Evolutionary conservation across 139 green algal species (phyloP).

Genomic region (Astrephomene gubernaculifera): DNA sequence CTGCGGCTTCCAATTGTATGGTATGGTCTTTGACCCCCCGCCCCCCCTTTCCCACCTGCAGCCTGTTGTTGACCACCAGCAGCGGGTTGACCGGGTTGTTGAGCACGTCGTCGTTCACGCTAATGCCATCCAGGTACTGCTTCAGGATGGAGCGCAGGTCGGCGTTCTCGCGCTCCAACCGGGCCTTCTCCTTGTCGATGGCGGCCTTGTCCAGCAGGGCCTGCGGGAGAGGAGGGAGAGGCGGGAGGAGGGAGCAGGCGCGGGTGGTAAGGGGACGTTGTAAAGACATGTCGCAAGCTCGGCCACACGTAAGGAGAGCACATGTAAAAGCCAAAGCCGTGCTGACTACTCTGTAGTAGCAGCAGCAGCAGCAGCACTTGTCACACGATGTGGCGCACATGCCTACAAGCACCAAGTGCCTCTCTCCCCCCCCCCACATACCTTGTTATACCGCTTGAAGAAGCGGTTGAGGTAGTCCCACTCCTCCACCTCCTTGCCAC

Average conservation of each 20-base stretch:
- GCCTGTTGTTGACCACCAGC: slow-evolving; percentile 85
- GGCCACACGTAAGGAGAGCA: too few relatives aligned
- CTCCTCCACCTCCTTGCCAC: slow-evolving; percentile 70
- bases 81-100: slow-evolving; percentile 89
- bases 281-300: too few relatives aligned
- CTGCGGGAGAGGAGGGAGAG: background rate
- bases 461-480: slow-evolving; percentile 88
- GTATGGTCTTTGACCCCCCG: too few relatives aligned
- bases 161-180: slow-evolving; percentile 83
- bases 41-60: slow-evolving; percentile 81
- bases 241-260: background rate
- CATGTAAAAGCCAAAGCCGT: too few relatives aligned
- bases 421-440: too few relatives aligned
- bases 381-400: too few relatives aligned
- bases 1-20: too few relatives aligned
- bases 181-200: slow-evolving; percentile 78
- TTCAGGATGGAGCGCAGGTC: slow-evolving; percentile 80
- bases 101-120: slow-evolving; percentile 84
- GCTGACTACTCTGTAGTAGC: too few relatives aligned
- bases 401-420: too few relatives aligned
- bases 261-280: background rate
- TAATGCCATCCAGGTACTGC: slow-evolving; percentile 82
- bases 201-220: slow-evolving; percentile 76
- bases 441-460: slow-evolving; percentile 79
- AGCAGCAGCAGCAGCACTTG: too few relatives aligned